A percentile compares a stretch with the other conserved stretches of the same genome.
Conservation (phyloP, 2,329 filamentous ascomycete species). For the Beauveria sp. region DNA sequence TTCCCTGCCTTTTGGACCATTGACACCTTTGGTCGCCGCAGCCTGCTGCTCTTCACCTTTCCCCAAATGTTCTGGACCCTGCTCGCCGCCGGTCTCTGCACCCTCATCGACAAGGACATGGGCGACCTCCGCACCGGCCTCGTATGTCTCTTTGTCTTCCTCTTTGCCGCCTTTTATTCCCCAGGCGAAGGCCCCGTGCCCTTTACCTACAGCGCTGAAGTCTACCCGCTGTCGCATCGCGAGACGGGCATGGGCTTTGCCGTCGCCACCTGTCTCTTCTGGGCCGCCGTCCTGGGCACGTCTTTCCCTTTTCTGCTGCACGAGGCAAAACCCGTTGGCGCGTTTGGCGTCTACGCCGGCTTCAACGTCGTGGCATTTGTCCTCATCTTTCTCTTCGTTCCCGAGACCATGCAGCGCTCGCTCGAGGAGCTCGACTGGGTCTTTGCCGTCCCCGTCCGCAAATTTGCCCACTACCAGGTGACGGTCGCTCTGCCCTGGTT, state of each 20-base stretch:
- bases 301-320: constrained; percentile 53
- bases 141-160: constrained; percentile 48
- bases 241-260: constrained; percentile 66
- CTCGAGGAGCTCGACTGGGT: constrained; percentile 52
- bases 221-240: constrained; percentile 62
- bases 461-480: constrained; percentile 50
- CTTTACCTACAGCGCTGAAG: constrained; percentile 61
- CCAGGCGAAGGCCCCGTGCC: constrained; percentile 58
- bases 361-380: constrained; percentile 48
- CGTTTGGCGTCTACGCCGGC: constrained; percentile 48
- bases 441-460: constrained; percentile 51
- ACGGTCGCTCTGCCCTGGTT: constrained; percentile 52
- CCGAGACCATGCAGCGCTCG: constrained; percentile 51
- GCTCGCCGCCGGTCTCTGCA: constrained; percentile 40
- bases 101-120: constrained; percentile 37
- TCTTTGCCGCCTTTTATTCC: constrained; percentile 45
- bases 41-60: constrained; percentile 38
- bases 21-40: constrained; percentile 48
- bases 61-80: constrained; percentile 36
- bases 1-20: constrained; percentile 53
- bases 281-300: constrained; percentile 52
- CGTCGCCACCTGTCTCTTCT: constrained; percentile 57
- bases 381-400: constrained; percentile 50
- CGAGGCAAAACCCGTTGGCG: constrained; percentile 35
- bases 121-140: constrained; percentile 32